These are phyloP conservation scores for Backusella tuberculispora DNA, from an alignment of 192 early-diverging fungal species.

Conservation along the genomic window DNA sequence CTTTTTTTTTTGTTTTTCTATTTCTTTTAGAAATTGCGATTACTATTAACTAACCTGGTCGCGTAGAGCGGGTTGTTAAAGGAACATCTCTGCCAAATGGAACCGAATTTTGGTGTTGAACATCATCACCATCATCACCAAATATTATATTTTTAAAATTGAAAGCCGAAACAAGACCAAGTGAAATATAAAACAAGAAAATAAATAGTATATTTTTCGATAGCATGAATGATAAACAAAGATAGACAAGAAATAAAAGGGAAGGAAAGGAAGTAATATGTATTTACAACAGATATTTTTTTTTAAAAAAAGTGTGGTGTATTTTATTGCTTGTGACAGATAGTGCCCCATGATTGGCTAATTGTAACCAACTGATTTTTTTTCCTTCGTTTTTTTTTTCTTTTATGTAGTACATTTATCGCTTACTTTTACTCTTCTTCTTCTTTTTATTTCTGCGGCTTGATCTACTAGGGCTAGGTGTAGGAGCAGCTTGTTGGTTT, in stretches of 20 bases:
- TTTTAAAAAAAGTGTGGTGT: neutral
- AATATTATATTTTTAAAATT: constrained; percentile 8
- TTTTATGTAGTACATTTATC: neutral
- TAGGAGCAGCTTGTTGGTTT: neutral
- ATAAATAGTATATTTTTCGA: neutral
- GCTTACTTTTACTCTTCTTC: neutral
- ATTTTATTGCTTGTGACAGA: neutral
- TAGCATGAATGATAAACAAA: neutral
- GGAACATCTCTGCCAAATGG: neutral
- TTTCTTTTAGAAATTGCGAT: neutral
- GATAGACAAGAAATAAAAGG: neutral
- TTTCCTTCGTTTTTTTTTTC: neutral
- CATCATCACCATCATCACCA: neutral
- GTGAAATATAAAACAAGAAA: neutral
- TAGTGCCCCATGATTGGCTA: neutral
- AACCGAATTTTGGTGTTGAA: neutral
- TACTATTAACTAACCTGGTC: neutral
- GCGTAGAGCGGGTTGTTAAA: neutral
- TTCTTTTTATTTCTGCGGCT: constrained; percentile 9
- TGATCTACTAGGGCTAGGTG: neutral
- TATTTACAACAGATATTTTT: neutral
- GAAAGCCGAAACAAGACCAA: constrained; percentile 9
- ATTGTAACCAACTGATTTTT: neutral
- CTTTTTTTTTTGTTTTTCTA: neutral
- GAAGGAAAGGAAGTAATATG: neutral